A percentile compares a stretch with the other conserved stretches of the same genome.
Conservation (phyloP, 1,284 basidiomycete genomes). For the Ceratobasidium theobromae region DNA sequence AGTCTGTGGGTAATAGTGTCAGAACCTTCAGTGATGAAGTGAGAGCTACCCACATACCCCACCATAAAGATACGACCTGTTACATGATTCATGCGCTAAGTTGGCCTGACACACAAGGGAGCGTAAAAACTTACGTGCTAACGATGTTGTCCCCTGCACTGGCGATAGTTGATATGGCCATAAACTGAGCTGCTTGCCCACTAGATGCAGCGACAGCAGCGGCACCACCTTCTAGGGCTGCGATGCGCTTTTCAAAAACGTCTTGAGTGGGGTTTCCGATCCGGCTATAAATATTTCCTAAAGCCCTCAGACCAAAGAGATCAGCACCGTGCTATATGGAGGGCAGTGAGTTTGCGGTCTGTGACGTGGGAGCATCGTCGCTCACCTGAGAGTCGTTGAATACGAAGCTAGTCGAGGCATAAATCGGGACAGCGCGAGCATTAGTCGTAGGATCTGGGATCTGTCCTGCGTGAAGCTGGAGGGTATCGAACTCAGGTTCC, state of each 20-base stretch:
- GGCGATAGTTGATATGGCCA: constrained; percentile 69
- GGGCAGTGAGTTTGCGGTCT: not conserved
- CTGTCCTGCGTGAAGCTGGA: constrained; percentile 84
- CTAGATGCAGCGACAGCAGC: constrained; percentile 79
- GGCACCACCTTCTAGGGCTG: constrained; percentile 78
- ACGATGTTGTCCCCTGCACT: constrained; percentile 80
- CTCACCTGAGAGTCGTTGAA: constrained; percentile 71
- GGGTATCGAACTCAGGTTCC: constrained; percentile 75
- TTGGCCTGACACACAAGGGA: not conserved
- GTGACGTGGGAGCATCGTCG: not conserved
- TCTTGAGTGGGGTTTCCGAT: constrained; percentile 86
- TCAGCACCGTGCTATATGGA: constrained; percentile 71
- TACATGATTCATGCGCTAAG: not conserved
- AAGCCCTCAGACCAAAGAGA: constrained; percentile 71
- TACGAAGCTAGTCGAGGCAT: constrained; percentile 73
- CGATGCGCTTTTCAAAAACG: constrained; percentile 83
- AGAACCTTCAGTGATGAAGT: not conserved
- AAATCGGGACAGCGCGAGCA: constrained; percentile 80
- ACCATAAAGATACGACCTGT: constrained; percentile 65
- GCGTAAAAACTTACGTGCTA: constrained; percentile 59
- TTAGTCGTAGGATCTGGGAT: constrained; percentile 42
- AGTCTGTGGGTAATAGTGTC: constrained; percentile 50
- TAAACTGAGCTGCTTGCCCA: constrained; percentile 81
- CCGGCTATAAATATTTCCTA: constrained; percentile 70
- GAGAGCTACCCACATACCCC: constrained; percentile 50